These are phyloP conservation scores for Dispira simplex DNA, from an alignment of 192 early-diverging fungal genomes.

Conservation along the genomic window DNA sequence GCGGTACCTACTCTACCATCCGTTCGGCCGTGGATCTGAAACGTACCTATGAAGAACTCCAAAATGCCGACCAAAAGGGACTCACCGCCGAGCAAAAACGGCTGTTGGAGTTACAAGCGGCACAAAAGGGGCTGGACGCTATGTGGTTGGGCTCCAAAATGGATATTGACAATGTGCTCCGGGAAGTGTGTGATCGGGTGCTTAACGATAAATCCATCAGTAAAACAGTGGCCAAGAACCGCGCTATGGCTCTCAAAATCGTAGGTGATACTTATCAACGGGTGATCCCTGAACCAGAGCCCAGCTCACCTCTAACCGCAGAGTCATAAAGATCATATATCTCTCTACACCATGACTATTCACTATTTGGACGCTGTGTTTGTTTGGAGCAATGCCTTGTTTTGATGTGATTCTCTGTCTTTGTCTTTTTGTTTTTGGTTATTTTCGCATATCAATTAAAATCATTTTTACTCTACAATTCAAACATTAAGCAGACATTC, in stretches of 20 bases:
- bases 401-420: too few species aligned
- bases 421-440: too few species aligned
- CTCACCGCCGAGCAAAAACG: constrained; percentile 46
- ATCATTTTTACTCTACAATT: too few species aligned
- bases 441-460: too few species aligned
- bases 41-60: constrained; percentile 73
- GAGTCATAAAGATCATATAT: too few species aligned
- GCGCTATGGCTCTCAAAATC: constrained; percentile 66
- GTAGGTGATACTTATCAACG: constrained; percentile 73
- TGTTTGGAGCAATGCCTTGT: too few species aligned
- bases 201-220: constrained; percentile 47
- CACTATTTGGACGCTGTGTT: too few species aligned
- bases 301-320: constrained; percentile 17
- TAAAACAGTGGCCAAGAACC: constrained; percentile 38
- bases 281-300: constrained; percentile 42
- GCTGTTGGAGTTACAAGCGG: constrained; percentile 51
- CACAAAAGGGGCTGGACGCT: constrained; percentile 69
- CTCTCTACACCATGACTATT: too few species aligned
- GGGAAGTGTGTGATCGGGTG: constrained; percentile 81
- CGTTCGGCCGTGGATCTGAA: constrained; percentile 89
- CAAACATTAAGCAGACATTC: too few species aligned
- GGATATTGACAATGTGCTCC: constrained; percentile 84
- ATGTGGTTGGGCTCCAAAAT: constrained; percentile 89
- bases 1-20: constrained; percentile 81
- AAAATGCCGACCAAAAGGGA: constrained; percentile 78